phyloP scores from a whole-genome alignment of 2,329 filamentous ascomycete species.

The Uncinocarpus reesii region DNA sequence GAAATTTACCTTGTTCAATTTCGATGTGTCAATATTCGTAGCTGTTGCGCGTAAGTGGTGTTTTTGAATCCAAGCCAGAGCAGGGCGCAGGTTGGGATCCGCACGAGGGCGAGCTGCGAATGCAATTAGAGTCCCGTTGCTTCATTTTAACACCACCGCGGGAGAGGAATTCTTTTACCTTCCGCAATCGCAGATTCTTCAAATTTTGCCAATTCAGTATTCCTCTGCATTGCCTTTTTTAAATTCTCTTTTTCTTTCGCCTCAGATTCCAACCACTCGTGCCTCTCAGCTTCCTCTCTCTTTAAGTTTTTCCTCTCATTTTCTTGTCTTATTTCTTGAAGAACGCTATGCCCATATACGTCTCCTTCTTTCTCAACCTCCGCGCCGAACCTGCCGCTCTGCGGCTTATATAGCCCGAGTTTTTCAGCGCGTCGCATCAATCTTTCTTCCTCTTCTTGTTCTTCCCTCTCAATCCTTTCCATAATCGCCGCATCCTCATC shows the following conservation, averaged over 20 bases:
- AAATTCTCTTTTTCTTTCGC: slow-evolving; percentile 31
- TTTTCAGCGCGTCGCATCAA: slow-evolving; percentile 31
- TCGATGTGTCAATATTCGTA: slow-evolving; percentile 26
- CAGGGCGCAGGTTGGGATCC: slow-evolving; percentile 31
- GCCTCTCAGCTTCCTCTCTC: slow-evolving; percentile 41
- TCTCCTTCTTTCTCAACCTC: slow-evolving; percentile 34
- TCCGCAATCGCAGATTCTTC: slow-evolving; percentile 29
- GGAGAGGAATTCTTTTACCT: slow-evolving; percentile 20
- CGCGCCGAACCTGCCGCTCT: slow-evolving; percentile 37
- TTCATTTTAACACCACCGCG: not conserved
- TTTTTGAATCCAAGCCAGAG: slow-evolving; percentile 36
- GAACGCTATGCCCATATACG: slow-evolving; percentile 35
- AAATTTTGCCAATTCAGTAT: slow-evolving; percentile 30
- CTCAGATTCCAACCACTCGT: slow-evolving; percentile 45
- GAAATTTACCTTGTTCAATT: slow-evolving; percentile 29
- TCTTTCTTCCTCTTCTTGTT: slow-evolving; percentile 30
- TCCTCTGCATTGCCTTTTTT: slow-evolving; percentile 25
- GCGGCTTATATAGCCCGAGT: slow-evolving; percentile 35
- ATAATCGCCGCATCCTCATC: slow-evolving; percentile 43
- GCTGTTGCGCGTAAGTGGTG: slow-evolving; percentile 33
- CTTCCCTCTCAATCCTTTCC: slow-evolving; percentile 34
- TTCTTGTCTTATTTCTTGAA: slow-evolving; percentile 31
- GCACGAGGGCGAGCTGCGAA: slow-evolving; percentile 31
- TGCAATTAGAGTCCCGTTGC: not conserved
- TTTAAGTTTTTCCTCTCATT: slow-evolving; percentile 34